phyloP scores from a whole-genome alignment of 805 yeast genomes.

The Naumovozyma dairenensis region DNA sequence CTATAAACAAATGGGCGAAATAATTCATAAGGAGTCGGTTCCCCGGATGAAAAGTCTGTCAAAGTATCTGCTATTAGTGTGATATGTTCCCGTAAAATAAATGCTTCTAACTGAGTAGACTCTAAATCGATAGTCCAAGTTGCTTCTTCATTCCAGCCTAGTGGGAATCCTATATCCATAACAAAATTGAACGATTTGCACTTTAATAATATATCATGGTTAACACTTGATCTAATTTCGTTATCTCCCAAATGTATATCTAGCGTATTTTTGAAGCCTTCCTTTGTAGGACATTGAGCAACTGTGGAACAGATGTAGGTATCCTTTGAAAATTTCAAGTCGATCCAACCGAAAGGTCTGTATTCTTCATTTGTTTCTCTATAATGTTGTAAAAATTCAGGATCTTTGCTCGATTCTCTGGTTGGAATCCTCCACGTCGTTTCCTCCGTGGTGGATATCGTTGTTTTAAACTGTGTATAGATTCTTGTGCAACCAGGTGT shows the following conservation, averaged over 20 bases:
- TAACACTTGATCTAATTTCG: conserved; percentile 73
- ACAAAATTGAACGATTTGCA: conserved; percentile 48
- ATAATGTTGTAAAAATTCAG: conserved; percentile 29
- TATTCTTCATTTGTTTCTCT: conserved; percentile 29
- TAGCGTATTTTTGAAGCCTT: conserved; percentile 48
- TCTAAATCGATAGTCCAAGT: conserved; percentile 52
- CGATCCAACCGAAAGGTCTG: conserved; percentile 90
- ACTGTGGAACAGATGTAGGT: conserved; percentile 40
- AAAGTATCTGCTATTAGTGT: conserved; percentile 61
- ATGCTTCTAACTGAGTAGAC: conserved; percentile 47
- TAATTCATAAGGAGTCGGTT: conserved; percentile 58
- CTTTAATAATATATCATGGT: conserved; percentile 68
- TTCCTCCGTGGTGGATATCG: conserved; percentile 54
- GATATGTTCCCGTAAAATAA: conserved; percentile 73
- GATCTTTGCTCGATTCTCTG: conserved; percentile 74
- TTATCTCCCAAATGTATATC: conserved; percentile 40
- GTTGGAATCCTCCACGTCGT: conserved; percentile 67
- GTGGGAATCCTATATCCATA: conserved; percentile 58
- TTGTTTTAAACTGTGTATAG: conserved; percentile 46
- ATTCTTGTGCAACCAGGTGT: conserved; percentile 44
- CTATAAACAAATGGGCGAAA: conserved; percentile 64
- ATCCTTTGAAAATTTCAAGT: conserved; percentile 47
- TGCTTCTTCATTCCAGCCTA: conserved; percentile 74
- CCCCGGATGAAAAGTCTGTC: conserved; percentile 69
- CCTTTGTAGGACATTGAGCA: conserved; percentile 43